Evolutionary conservation across 768 basidiomycete species (phyloP).

Genomic region (Rhodotorula kratochvilovae): DNA sequence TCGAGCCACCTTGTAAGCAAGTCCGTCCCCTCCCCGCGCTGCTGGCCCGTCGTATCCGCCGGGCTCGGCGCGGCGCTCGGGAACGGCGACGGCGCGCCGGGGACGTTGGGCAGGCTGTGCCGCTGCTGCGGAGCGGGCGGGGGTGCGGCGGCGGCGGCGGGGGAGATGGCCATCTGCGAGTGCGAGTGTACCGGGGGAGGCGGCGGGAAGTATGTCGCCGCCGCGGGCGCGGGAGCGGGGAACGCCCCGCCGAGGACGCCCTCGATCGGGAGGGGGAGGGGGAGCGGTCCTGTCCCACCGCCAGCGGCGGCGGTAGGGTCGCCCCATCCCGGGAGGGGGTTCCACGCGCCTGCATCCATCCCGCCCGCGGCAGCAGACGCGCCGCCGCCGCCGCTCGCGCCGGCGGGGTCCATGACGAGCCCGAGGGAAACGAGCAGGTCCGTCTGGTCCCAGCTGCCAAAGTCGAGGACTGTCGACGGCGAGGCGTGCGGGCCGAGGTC

Average conservation of each 20-base stretch:
- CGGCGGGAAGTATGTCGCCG: background rate
- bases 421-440: constrained; percentile 32
- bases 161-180: background rate
- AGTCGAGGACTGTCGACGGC: constrained; percentile 26
- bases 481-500: constrained; percentile 21
- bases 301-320: background rate
- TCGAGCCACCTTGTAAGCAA: background rate
- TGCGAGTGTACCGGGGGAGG: background rate
- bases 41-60: too few species aligned
- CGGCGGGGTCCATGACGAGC: constrained; percentile 20
- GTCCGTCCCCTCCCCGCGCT: background rate
- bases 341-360: background rate
- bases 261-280: background rate
- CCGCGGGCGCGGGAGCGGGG: background rate
- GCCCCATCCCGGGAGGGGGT: background rate
- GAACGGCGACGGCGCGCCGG: constrained; percentile 1
- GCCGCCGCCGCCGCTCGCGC: too few species aligned
- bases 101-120: background rate
- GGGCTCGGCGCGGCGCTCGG: background rate
- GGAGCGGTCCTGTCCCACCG: background rate
- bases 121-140: background rate
- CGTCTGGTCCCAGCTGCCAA: constrained; percentile 33
- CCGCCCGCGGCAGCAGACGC: background rate
- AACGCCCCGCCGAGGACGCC: background rate
- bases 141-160: background rate